These are phyloP conservation scores for Hemileia vastatrix DNA, from an alignment of 1,284 basidiomycete genomes.

Conservation along the genomic window DNA sequence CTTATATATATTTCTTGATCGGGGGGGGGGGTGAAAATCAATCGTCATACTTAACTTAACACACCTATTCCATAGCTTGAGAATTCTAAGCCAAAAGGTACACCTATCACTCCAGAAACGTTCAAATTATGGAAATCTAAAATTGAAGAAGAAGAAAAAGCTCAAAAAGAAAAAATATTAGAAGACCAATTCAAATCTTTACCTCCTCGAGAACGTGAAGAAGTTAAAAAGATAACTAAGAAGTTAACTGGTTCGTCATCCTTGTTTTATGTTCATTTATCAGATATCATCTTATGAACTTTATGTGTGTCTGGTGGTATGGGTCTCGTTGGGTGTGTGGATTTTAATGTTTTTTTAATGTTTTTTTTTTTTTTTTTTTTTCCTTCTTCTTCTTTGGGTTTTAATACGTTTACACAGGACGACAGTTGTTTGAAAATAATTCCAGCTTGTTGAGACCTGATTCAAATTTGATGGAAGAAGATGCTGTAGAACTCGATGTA, in stretches of 20 bases:
- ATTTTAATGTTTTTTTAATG: background rate
- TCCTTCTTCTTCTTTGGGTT: background rate
- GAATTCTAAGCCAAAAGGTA: conserved; percentile 11
- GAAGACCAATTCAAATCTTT: conserved; percentile 17
- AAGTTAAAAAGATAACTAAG: conserved; percentile 4
- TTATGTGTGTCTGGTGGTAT: no score
- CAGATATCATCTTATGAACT: background rate
- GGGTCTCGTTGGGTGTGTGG: no score
- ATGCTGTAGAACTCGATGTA: conserved; percentile 18
- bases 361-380: background rate
- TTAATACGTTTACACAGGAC: no score
- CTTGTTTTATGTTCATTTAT: conserved; percentile 1
- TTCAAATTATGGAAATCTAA: conserved; percentile 13
- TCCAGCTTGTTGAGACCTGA: conserved; percentile 8
- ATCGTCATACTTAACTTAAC: no score
- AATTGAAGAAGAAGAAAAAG: conserved; percentile 7
- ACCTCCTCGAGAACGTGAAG: conserved; percentile 15
- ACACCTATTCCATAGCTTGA: conserved; percentile 3
- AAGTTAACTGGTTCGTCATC: conserved; percentile 17
- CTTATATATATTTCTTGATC: no score
- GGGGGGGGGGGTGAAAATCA: no score
- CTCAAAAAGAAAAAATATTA: conserved; percentile 8
- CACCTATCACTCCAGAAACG: conserved; percentile 18
- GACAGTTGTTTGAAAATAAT: conserved; percentile 20
- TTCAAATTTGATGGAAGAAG: conserved; percentile 7